Base-by-base conservation (phyloP, 2,329 filamentous ascomycete genomes). In the Exophiala alcalophila region DNA sequence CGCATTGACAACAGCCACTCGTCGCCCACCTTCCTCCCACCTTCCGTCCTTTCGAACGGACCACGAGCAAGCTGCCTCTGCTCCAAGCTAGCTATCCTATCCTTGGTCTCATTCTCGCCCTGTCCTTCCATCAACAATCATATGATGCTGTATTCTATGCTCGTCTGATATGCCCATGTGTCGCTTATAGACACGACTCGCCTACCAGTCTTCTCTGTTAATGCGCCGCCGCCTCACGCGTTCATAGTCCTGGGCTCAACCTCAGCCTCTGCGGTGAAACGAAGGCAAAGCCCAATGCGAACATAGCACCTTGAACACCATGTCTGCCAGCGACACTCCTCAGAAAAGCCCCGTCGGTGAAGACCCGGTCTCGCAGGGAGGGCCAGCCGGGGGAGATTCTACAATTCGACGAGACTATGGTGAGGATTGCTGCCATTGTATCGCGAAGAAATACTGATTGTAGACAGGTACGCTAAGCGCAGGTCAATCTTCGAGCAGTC, bases 371-470 rank as follows among this genome's bases (percentile, higher is more conserved):
- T 34, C 28, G 33, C 28, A 32, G 40, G 28, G 38, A 3, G 42
- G 43, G 20, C 16, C 21, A 11, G 14, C 16, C 4, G 41, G 8
- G 18, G 24, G 11, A 29, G 42, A 42, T 21, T 31, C 28, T 11
- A 38, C 42, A 16, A 44, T 52, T 21, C 45, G 49, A 8, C 32
- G 45, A 29, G 49, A 52, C 31, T 52, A 52, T 41, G 49, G 49
- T 52, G 37, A 15, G 32, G 10, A 30, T 20, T 32, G 14, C 26
- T 11, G 5, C 16, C 15, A 16, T 9, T 19, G 25, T 24, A 26
- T 16, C 19, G 31, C 24, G 16, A 28, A 16, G 7, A 20, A 21
- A n/a, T 28, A n/a, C 32, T 49, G 31, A 47, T 28, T 27, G 10
- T 18, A 16, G 29, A 20, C 25, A 53, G 50, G 47, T 11, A 50